Conservation (phyloP, 257 asterid genomes). For the Vinca minor region DNA sequence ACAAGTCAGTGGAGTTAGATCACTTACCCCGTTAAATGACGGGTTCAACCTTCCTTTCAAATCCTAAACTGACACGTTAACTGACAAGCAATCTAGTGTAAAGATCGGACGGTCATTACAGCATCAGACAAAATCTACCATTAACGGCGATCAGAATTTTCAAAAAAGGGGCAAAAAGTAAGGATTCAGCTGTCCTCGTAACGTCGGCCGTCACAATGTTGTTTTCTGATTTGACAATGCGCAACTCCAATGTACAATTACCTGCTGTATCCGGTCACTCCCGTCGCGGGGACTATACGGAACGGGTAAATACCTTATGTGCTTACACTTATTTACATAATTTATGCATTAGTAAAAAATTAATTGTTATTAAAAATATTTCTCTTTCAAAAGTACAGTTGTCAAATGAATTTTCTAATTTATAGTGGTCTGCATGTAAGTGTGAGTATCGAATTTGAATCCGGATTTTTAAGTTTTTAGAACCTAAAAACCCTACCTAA, state of each 20-base stretch:
- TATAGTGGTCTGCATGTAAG: no score
- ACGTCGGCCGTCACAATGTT: constrained; percentile 10
- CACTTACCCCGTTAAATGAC: constrained; percentile 10
- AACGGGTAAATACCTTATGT: no score
- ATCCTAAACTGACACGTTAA: neutral
- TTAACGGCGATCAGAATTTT: constrained; percentile 4
- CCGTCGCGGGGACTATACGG: no score
- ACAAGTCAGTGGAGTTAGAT: constrained; percentile 2
- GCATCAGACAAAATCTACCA: neutral
- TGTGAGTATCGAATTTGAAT: no score
- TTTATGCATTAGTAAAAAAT: no score
- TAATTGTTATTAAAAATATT: no score
- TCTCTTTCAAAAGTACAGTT: no score
- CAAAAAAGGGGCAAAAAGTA: neutral
- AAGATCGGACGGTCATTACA: constrained; percentile 10
- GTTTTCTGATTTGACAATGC: constrained; percentile 11
- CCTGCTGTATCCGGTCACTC: constrained; percentile 7
- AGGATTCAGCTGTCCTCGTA: constrained; percentile 7
- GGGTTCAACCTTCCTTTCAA: neutral
- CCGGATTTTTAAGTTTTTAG: no score
- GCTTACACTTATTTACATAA: no score
- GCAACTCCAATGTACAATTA: neutral
- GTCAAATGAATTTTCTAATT: no score
- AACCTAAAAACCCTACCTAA: no score
- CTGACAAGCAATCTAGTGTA: neutral